Base-by-base conservation (phyloP, 1,139 yeast species). In the Yarrowia galli region DNA sequence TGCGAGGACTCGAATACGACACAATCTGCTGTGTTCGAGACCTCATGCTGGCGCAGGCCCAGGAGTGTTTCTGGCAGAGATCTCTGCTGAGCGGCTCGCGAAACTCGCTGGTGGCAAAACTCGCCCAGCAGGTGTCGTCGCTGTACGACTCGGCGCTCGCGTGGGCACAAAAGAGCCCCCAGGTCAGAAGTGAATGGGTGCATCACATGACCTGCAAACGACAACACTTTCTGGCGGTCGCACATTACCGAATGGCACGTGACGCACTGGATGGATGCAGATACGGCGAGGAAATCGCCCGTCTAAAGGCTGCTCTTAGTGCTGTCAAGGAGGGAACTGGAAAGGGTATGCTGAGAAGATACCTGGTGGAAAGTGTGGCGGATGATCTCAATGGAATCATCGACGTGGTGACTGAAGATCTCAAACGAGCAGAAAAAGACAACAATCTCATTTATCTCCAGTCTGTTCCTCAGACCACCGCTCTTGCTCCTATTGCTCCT, bases 31-130 rank as follows among this genome's bases (percentile, higher is more conserved):
- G 85, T 2, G 74, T 87, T 54, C 73, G 80, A 46, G 70, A 69
- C n/a, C 72, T 92, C 25, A 85, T 86, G 85, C 75, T 90, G 49
- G 96, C 96, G 0, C 97, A 92, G 73, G 96, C 97, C 0, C 97
- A 92, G 76, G 98, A 93, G 74, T 82, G 86, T 13, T 87, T 89
- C 68, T 92, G 97, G 97, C 87, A 84, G 66, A 88, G 88, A 73
- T 93, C 97, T 0, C 78, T 85, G 0, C 76, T 79, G 45, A 84
- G 83, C n/a, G 79, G 81, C 3, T 77, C 87, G 74, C 89, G 88
- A 73, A 87, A 89, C 74, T 80, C 88, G 0, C 81, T 87, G 3
- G 78, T 92, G 6, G 83, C 96, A 0, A 85, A 87, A 72, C 77
- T 93, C 58, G 84, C 97, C 0, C 77, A 81, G 10, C 91, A 88